Evolutionary conservation across 129 eudicot genomes (phyloP).

Genomic region (Flaveria trinervia): DNA sequence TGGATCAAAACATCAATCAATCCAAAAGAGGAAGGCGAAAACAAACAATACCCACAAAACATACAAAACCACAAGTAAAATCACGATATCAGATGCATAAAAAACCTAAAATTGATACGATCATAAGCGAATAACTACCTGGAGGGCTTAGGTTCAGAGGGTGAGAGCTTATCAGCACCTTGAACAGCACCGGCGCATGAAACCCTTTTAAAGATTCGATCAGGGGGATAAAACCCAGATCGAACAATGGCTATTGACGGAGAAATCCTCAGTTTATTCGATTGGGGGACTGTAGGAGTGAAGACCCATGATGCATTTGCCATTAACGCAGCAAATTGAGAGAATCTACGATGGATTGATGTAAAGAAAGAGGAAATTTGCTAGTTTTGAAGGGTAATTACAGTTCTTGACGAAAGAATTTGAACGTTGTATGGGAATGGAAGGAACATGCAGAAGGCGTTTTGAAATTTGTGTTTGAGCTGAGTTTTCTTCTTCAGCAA

Average conservation of each 20-base stretch:
- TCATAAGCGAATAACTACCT: constrained; percentile 19
- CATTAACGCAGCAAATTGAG: constrained; percentile 40
- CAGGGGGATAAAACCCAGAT: constrained; percentile 51
- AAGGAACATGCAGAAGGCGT: constrained; percentile 33
- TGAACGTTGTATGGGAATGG: neutral
- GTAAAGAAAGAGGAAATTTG: neutral
- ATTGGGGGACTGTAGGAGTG: constrained; percentile 41
- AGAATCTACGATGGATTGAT: neutral
- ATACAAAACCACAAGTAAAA: no score
- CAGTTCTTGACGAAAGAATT: constrained; percentile 25
- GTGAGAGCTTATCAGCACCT: constrained; percentile 48
- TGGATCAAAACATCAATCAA: neutral
- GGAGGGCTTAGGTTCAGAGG: constrained; percentile 37
- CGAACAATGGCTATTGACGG: constrained; percentile 46
- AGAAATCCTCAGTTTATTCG: constrained; percentile 32
- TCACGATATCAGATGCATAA: no score
- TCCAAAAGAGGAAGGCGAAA: neutral
- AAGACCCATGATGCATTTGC: constrained; percentile 60
- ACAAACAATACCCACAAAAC: no score
- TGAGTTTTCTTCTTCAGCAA: constrained; percentile 31
- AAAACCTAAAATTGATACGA: neutral
- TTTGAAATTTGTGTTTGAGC: neutral
- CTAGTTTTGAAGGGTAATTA: constrained; percentile 18
- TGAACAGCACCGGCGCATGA: constrained; percentile 46
- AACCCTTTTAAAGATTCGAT: constrained; percentile 43